phyloP scores from a whole-genome alignment of 306 rosid species.

The Medicago truncatula region MtrunA17r5.0-ANR NC_053049.1:46627001-46627500 shows the following conservation, averaged over 20 bases:
- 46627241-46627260: slow-evolving; percentile 6
- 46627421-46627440: neutral
- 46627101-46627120: neutral
- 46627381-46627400: neutral
- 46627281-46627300: slow-evolving; percentile 21
- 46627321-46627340: too few species aligned
- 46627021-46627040: too few species aligned
- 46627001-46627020: too few species aligned
- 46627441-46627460: neutral
- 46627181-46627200: neutral
- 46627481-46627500: neutral
- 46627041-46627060: too few species aligned
- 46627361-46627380: neutral
- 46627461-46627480: neutral
- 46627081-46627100: neutral
- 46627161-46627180: neutral
- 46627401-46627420: neutral
- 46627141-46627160: neutral
- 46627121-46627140: neutral
- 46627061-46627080: too few species aligned
- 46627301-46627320: neutral
- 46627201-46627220: slow-evolving; percentile 3
- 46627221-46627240: neutral
- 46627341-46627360: too few species aligned
- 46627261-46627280: neutral